phyloP scores from a whole-genome alignment of 2,329 filamentous ascomycete species.

The Purpureocillium takamizusanense region DNA sequence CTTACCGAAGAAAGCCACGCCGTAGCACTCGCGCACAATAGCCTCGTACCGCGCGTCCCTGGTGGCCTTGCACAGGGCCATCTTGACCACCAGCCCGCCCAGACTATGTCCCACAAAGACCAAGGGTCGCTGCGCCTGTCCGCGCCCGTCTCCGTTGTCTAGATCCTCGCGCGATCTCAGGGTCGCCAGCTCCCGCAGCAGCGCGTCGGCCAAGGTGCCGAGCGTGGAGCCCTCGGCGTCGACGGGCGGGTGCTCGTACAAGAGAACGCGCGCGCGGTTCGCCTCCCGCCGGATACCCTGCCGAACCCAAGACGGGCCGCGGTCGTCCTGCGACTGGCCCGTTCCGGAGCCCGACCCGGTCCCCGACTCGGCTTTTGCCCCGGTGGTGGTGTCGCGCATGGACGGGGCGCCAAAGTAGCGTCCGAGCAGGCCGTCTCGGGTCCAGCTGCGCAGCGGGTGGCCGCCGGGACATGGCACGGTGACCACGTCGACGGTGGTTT shows the following conservation, averaged over 20 bases:
- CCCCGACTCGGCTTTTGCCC: too few relatives aligned
- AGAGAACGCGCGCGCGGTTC: constrained; percentile 37
- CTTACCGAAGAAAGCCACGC: constrained; percentile 51
- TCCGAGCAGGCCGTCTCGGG: constrained; percentile 36
- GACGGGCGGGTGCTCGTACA: constrained; percentile 39
- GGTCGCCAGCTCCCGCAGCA: constrained; percentile 32
- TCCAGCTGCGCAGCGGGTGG: constrained; percentile 44
- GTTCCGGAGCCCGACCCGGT: too few relatives aligned
- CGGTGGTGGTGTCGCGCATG: constrained; percentile 22
- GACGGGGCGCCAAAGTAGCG: constrained; percentile 35
- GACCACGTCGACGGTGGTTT: constrained; percentile 44
- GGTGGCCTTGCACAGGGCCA: constrained; percentile 40
- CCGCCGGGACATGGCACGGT: constrained; percentile 45
- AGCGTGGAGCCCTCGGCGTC: constrained; percentile 31
- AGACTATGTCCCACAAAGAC: constrained; percentile 54
- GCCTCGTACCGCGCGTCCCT: constrained; percentile 25
- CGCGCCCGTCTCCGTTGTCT: too few relatives aligned
- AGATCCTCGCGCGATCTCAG: constrained; percentile 21
- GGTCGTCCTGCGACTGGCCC: too few relatives aligned
- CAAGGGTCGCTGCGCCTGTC: constrained; percentile 34
- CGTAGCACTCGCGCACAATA: constrained; percentile 48
- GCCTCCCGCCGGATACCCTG: constrained; percentile 41
- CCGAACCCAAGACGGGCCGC: constrained; percentile 36
- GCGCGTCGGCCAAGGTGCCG: constrained; percentile 32
- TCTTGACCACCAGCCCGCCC: constrained; percentile 51